Evolutionary conservation across 2,329 filamentous ascomycete genomes (phyloP).

Genomic region (Penicillium sp.): DNA sequence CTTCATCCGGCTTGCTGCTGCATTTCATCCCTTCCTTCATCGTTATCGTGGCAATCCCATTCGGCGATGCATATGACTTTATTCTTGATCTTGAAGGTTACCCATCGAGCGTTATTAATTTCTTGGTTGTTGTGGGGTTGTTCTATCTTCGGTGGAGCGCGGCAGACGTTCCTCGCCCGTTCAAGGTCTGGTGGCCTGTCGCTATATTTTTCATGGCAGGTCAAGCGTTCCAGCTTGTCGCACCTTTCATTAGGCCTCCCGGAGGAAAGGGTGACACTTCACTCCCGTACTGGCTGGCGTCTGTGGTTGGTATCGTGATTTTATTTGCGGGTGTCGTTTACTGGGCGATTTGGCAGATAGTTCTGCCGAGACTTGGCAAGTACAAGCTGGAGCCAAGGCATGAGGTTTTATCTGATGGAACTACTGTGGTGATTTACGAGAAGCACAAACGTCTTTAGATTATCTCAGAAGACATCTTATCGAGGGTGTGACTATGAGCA

Average conservation of each 20-base stretch:
- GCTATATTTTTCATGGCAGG: constrained; percentile 58
- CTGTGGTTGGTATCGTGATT: constrained; percentile 48
- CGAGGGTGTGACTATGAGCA: too few relatives aligned
- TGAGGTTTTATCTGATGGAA: constrained; percentile 19
- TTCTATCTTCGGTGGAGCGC: constrained; percentile 41
- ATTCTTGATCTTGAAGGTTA: constrained; percentile 35
- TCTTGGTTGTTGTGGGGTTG: constrained; percentile 29
- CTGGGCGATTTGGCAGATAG: constrained; percentile 34
- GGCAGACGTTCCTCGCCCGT: constrained; percentile 47
- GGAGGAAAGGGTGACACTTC: constrained; percentile 47
- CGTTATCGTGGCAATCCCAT: constrained; percentile 65
- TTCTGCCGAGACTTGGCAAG: constrained; percentile 14
- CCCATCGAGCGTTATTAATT: constrained; percentile 31
- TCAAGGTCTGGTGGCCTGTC: constrained; percentile 34
- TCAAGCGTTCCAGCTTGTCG: constrained; percentile 61
- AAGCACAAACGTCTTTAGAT: neutral
- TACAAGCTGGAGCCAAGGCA: constrained; percentile 18
- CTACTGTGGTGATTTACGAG: constrained; percentile 20
- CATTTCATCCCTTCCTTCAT: constrained; percentile 64
- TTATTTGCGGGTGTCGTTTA: constrained; percentile 47
- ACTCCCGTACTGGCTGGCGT: constrained; percentile 50
- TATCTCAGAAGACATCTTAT: too few relatives aligned
- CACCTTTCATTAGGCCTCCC: constrained; percentile 53
- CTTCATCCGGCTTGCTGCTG: constrained; percentile 60
- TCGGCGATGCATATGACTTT: constrained; percentile 42